Conservation (phyloP, 2,329 filamentous ascomycete genomes). For the Huntiella decipiens region DNA sequence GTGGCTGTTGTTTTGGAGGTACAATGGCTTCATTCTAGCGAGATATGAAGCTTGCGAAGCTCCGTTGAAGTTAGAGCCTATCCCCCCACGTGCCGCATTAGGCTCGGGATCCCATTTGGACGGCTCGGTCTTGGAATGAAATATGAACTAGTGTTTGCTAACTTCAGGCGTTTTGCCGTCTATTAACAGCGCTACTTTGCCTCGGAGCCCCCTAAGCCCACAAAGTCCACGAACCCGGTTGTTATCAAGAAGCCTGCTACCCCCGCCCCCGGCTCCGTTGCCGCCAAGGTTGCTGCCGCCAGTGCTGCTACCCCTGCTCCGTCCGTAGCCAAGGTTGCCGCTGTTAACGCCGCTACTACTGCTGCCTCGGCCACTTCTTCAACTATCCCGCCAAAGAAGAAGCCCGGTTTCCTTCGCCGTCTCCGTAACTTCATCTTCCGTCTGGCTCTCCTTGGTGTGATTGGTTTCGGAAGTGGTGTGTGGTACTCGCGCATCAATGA, state of each 20-base stretch:
- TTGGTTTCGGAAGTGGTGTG: slow-evolving; percentile 73
- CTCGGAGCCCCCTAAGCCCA: slow-evolving; percentile 23
- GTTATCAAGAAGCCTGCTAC: slow-evolving; percentile 16
- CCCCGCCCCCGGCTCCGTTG: slow-evolving; percentile 20
- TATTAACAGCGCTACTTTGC: slow-evolving; percentile 34
- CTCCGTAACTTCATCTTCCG: slow-evolving; percentile 63
- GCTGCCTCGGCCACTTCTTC: slow-evolving; percentile 6
- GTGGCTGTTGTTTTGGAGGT: background rate
- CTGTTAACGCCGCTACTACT: slow-evolving; percentile 13
- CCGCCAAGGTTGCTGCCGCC: slow-evolving; percentile 15
- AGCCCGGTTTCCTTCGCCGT: slow-evolving; percentile 50
- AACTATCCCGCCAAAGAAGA: slow-evolving; percentile 19
- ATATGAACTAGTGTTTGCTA: slow-evolving; percentile 1
- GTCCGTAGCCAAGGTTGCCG: slow-evolving; percentile 8
- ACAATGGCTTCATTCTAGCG: background rate
- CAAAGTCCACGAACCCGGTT: slow-evolving; percentile 17
- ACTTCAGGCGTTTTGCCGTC: background rate
- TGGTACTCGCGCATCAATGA: slow-evolving; percentile 88
- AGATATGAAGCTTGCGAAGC: background rate
- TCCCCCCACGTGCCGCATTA: background rate
- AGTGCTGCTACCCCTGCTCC: slow-evolving; percentile 13
- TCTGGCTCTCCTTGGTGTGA: slow-evolving; percentile 52
- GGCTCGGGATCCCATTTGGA: background rate
- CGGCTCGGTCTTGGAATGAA: background rate
- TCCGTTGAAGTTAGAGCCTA: background rate